Evolutionary conservation across 352 stramenopile species (phyloP), one percentile per base, ranked within the genome.

Genomic region (Phytophthora foliorum): DNA sequence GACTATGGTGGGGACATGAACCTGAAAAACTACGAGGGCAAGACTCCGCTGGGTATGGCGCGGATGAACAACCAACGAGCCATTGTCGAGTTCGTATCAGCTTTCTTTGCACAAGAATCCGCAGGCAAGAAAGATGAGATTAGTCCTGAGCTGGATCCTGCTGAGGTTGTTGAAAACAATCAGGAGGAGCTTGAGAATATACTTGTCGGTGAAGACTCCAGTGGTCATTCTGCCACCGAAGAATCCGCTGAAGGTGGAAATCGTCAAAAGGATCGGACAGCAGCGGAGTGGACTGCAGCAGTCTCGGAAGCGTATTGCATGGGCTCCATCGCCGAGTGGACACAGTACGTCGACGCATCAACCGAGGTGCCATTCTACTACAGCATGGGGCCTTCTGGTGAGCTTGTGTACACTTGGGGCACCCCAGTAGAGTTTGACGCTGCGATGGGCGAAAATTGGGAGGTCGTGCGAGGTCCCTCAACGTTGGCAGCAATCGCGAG

Each of bases 1-100:
- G 81, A 94, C 22, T 96, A 95, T 45, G 78, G 84, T 11, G 81
- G 81, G 3, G 88, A 94, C 38, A 92, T 96, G 80, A 96, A 94
- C 54, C 58, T 92, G 6, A 91, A 90, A 42, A 96, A 96, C 45
- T 96, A 93, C 29, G 79, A 87, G 9, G 86, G 87, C 2, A 91
- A 89, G 48, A 95, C 88, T 6, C 84, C 88, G 3, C 57, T 95
- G 1, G 89, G 86, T 8, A 81, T 93, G 67, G 88, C 88, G 5
- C 80, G 88, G 3, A 94, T 96, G 86, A 68, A 84, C 32, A 32
- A 78, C 34, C 86, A 93, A 53, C 65, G 66, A 45, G 54, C 44
- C 0, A 70, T 94, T 22, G 82, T 94, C 10, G 57, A 88, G n/a
- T 89, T 84, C 25, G 85, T 95, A 29, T 63, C 66, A 0, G 62